These are phyloP conservation scores for Physcomitrium patens DNA, from an alignment of 225 moss, liverwort and hornwort species.

Conservation along the genomic window DNA sequence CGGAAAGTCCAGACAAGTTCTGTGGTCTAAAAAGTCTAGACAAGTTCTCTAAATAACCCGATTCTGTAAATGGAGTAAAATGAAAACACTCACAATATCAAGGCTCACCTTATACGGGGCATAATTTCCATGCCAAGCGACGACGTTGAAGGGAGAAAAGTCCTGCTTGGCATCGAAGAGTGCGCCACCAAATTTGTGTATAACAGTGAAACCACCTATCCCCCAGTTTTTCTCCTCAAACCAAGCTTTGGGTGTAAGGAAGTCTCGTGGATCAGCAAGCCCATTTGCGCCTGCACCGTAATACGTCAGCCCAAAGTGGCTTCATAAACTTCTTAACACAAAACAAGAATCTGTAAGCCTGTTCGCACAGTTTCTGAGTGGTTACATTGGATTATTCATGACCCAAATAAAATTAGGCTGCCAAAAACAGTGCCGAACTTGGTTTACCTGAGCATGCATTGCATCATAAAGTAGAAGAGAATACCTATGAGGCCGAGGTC, in stretches of 20 bases:
- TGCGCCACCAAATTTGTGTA: slow-evolving; percentile 93
- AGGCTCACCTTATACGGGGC: slow-evolving; percentile 81
- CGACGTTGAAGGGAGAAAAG: slow-evolving; percentile 96
- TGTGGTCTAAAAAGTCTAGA: background rate
- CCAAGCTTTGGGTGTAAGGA: slow-evolving; percentile 87
- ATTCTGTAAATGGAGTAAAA: background rate
- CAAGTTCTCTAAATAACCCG: background rate
- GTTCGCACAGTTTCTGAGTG: background rate
- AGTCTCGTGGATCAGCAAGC: slow-evolving; percentile 88
- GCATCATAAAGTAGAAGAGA: background rate
- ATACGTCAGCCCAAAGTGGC: background rate
- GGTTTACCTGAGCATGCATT: background rate
- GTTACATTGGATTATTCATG: background rate
- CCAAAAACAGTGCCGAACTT: slow-evolving; percentile 6
- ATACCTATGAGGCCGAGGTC: slow-evolving; percentile 94
- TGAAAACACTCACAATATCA: background rate
- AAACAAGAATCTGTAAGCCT: background rate
- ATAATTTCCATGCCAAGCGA: slow-evolving; percentile 98
- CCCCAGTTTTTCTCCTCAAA: slow-evolving; percentile 67
- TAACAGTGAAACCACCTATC: slow-evolving; percentile 65
- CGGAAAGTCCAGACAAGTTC: background rate
- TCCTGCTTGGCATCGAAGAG: slow-evolving; percentile 94
- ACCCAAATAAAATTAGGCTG: background rate
- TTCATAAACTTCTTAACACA: slow-evolving; percentile 14
- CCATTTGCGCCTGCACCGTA: slow-evolving; percentile 82